phyloP scores from a whole-genome alignment of 2,329 filamentous ascomycete genomes.

The Pezicula rhizophila region DNA sequence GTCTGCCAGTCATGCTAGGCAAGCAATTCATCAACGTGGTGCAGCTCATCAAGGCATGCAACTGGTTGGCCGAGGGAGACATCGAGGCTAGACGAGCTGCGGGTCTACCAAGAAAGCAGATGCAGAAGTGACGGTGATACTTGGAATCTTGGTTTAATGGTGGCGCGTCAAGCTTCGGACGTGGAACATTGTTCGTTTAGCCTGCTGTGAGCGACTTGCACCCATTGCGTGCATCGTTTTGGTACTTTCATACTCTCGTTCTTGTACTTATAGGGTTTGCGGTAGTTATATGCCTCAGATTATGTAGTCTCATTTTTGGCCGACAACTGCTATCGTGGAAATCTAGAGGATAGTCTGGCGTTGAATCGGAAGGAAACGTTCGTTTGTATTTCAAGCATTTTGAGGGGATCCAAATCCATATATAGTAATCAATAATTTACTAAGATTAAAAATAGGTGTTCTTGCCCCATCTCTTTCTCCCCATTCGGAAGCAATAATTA shows the following conservation, averaged over 20 bases:
- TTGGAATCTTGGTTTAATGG: slow-evolving; percentile 7
- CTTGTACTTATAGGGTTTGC: slow-evolving; percentile 1
- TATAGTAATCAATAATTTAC: too few species aligned
- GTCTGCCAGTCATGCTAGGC: slow-evolving; percentile 77
- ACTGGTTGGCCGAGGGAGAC: slow-evolving; percentile 91
- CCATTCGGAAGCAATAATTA: too few species aligned
- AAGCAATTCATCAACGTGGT: slow-evolving; percentile 95
- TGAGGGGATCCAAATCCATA: too few species aligned
- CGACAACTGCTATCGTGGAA: slow-evolving; percentile 1
- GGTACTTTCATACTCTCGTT: slow-evolving; percentile 7
- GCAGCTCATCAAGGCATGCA: slow-evolving; percentile 88
- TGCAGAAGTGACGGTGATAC: slow-evolving; percentile 16
- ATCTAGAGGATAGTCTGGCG: slow-evolving; percentile 6
- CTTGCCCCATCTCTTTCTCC: too few species aligned
- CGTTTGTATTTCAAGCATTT: too few species aligned
- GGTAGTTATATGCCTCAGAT: too few species aligned
- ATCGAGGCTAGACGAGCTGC: slow-evolving; percentile 52
- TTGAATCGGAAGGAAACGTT: slow-evolving; percentile 5
- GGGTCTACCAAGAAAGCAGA: slow-evolving; percentile 46
- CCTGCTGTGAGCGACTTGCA: too few species aligned
- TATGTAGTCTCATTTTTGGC: too few species aligned
- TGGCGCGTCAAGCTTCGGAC: background rate
- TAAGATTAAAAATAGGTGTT: too few species aligned
- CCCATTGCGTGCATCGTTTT: slow-evolving; percentile 5
- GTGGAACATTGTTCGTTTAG: background rate